These are phyloP conservation scores for Nidularia pulvinata DNA, from an alignment of 768 basidiomycete species.

Conservation along the genomic window DNA sequence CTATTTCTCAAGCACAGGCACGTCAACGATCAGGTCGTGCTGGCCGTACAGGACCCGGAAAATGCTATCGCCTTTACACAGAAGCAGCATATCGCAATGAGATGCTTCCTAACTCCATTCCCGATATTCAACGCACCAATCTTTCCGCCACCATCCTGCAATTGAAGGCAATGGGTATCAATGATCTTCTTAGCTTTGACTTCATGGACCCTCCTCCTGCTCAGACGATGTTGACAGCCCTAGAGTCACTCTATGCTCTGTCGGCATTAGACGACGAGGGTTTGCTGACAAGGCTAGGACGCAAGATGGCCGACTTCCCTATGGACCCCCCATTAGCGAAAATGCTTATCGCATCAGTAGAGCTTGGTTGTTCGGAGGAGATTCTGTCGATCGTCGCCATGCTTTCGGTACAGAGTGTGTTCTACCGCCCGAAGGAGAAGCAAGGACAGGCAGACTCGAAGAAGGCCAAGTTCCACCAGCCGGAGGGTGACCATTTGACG, in stretches of 20 bases:
- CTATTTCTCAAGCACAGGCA: conserved; percentile 98
- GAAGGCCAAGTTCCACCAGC: conserved; percentile 99
- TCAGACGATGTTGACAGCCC: conserved; percentile 94
- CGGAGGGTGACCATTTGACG: conserved; percentile 96
- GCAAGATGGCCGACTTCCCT: conserved; percentile 99
- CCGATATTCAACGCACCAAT: conserved; percentile 97
- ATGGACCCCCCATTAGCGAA: conserved; percentile 97
- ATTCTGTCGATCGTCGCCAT: conserved; percentile 97
- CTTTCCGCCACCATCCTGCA: conserved; percentile 91
- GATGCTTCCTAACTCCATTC: conserved; percentile 97
- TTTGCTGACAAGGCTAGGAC: conserved; percentile 87
- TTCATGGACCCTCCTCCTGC: conserved; percentile 99
- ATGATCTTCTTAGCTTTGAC: conserved; percentile 96
- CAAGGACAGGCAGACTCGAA: conserved; percentile 99
- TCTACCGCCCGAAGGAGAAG: conserved; percentile 99
- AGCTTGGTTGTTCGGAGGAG: conserved; percentile 97
- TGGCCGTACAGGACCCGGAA: conserved; percentile 97
- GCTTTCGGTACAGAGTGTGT: conserved; percentile 95
- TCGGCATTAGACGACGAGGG: conserved; percentile 98
- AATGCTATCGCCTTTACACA: conserved; percentile 97
- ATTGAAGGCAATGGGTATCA: conserved; percentile 99
- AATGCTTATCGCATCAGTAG: conserved; percentile 98
- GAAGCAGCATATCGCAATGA: conserved; percentile 99
- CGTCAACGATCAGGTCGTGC: conserved; percentile 96
- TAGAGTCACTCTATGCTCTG: conserved; percentile 93